These are phyloP conservation scores for Gardenia jasminoides DNA, from an alignment of 257 asterid genomes.

Conservation along the genomic window DNA sequence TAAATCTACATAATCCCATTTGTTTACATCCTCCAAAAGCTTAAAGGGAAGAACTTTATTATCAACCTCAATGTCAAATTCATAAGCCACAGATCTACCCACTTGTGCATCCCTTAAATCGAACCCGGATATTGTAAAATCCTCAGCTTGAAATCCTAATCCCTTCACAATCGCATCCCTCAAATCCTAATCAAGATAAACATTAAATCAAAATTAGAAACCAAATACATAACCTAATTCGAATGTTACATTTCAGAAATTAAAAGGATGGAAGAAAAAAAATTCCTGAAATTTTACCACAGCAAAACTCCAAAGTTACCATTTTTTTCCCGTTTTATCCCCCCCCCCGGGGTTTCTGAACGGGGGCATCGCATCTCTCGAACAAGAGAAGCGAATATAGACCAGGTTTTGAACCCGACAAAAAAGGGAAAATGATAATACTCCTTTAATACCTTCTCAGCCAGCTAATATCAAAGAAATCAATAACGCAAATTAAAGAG, in stretches of 20 bases:
- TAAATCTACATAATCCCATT: slow-evolving; percentile 88
- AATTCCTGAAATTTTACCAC: too few relatives aligned
- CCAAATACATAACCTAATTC: background rate
- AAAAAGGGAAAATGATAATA: too few relatives aligned
- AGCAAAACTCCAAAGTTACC: background rate
- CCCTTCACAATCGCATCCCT: slow-evolving; percentile 90
- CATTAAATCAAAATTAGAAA: background rate
- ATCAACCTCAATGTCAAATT: slow-evolving; percentile 88
- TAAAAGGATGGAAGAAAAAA: background rate
- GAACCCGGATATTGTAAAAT: slow-evolving; percentile 75
- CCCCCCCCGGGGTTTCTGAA: too few relatives aligned
- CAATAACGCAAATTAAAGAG: too few relatives aligned
- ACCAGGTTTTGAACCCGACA: too few relatives aligned
- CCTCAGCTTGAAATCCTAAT: slow-evolving; percentile 79
- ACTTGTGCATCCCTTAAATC: slow-evolving; percentile 83
- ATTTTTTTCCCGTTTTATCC: too few relatives aligned
- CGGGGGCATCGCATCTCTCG: too few relatives aligned
- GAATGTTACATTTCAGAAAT: background rate
- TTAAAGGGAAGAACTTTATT: slow-evolving; percentile 75
- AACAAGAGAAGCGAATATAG: too few relatives aligned
- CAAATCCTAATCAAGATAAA: slow-evolving; percentile 51
- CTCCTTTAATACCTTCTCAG: too few relatives aligned
- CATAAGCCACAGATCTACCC: slow-evolving; percentile 86
- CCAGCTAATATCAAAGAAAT: too few relatives aligned
- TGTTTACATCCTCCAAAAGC: slow-evolving; percentile 88